Conservation (phyloP, 495 filamentous ascomycete genomes). For the Penicillium argentinense region DNA sequence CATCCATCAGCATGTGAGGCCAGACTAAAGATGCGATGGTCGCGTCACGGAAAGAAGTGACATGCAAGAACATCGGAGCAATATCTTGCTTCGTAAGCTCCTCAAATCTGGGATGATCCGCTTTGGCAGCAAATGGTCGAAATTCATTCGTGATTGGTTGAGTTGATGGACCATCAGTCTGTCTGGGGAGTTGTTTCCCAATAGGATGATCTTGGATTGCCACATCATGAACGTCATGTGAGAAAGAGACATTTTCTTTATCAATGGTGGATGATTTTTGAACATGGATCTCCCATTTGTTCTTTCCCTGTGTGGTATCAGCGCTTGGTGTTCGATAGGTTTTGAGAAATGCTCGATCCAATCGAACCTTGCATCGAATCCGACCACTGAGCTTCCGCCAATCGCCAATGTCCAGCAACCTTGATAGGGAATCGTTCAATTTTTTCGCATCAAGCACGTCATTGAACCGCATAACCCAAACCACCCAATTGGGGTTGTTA, state of each 20-base stretch:
- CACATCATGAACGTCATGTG: slow-evolving; percentile 29
- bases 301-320: slow-evolving; percentile 11
- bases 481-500: slow-evolving; percentile 8
- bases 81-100: slow-evolving; percentile 44
- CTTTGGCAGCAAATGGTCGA: slow-evolving; percentile 9
- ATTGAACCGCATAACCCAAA: slow-evolving; percentile 37
- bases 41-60: slow-evolving; percentile 47
- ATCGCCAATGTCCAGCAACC: slow-evolving; percentile 35
- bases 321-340: slow-evolving; percentile 4
- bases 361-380: slow-evolving; percentile 32
- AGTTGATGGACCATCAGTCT: slow-evolving; percentile 9
- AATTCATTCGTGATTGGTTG: slow-evolving; percentile 5
- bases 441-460: slow-evolving; percentile 49
- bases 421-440: slow-evolving; percentile 35
- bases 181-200: slow-evolving; percentile 26
- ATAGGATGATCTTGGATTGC: slow-evolving; percentile 31
- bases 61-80: slow-evolving; percentile 46
- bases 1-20: slow-evolving; percentile 51
- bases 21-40: slow-evolving; percentile 46
- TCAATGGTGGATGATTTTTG: slow-evolving; percentile 26
- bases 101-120: slow-evolving; percentile 22
- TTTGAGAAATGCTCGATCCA: neutral
- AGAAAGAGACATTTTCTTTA: slow-evolving; percentile 30
- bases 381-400: slow-evolving; percentile 49
- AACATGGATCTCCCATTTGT: slow-evolving; percentile 37